These are phyloP conservation scores for Pisolithus albus DNA, from an alignment of 768 basidiomycete genomes.

Conservation along the genomic window DNA sequence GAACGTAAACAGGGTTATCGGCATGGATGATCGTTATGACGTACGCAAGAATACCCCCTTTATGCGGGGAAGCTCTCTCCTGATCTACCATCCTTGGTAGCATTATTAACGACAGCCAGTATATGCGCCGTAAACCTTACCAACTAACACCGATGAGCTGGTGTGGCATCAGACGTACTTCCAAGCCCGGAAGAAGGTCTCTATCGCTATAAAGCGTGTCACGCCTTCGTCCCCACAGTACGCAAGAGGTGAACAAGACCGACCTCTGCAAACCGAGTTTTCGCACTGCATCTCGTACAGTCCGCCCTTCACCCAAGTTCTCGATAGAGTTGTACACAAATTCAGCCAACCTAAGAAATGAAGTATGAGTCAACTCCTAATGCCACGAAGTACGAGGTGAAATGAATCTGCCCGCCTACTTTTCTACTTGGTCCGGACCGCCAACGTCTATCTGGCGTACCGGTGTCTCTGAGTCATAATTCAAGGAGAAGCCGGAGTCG, in stretches of 20 bases:
- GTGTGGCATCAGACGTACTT: slow-evolving; percentile 64
- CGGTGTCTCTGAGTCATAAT: slow-evolving; percentile 46
- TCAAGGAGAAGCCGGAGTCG: slow-evolving; percentile 33
- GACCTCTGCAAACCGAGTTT: slow-evolving; percentile 47
- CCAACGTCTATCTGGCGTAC: slow-evolving; percentile 48
- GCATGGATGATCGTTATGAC: slow-evolving; percentile 11
- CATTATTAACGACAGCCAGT: neutral
- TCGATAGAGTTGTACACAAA: slow-evolving; percentile 58
- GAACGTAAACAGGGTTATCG: neutral
- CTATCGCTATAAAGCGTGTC: slow-evolving; percentile 31
- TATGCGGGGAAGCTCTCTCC: slow-evolving; percentile 40
- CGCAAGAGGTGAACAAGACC: slow-evolving; percentile 9
- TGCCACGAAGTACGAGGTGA: too few species aligned
- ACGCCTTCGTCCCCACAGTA: neutral
- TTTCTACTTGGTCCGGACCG: slow-evolving; percentile 49
- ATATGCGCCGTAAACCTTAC: slow-evolving; percentile 24
- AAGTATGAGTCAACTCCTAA: neutral
- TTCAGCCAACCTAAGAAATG: slow-evolving; percentile 44
- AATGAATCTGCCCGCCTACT: slow-evolving; percentile 21
- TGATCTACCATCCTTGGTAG: slow-evolving; percentile 58
- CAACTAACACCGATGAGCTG: slow-evolving; percentile 75
- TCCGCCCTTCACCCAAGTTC: slow-evolving; percentile 46
- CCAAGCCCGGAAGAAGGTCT: slow-evolving; percentile 60
- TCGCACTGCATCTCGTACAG: slow-evolving; percentile 46
- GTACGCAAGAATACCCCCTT: slow-evolving; percentile 60